These are phyloP conservation scores for Posidonia australis DNA, from an alignment of 106 monocot genomes.

Conservation along the genomic window DNA sequence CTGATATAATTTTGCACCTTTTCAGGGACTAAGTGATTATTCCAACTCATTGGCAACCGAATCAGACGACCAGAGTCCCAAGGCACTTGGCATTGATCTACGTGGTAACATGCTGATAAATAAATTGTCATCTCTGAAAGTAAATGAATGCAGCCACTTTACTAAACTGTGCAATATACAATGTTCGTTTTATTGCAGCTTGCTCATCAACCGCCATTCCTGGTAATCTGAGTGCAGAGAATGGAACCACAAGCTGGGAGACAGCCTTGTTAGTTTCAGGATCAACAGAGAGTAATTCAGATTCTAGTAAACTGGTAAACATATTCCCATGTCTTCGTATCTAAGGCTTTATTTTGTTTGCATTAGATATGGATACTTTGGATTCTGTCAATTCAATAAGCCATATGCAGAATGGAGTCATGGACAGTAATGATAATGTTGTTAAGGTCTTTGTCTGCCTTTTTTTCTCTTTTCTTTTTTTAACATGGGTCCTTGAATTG, in stretches of 20 bases:
- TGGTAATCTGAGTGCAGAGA: neutral
- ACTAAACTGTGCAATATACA: neutral
- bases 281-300: neutral
- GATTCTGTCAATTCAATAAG: neutral
- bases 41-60: neutral
- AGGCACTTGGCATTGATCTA: neutral
- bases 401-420: too few species aligned
- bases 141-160: neutral
- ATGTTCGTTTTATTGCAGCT: slow-evolving; percentile 3
- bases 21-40: neutral
- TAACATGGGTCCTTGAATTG: neutral
- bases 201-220: neutral
- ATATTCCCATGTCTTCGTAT: neutral
- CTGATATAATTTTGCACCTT: neutral
- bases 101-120: neutral
- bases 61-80: neutral
- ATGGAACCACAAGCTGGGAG: neutral
- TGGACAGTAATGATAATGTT: neutral
- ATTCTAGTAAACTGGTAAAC: slow-evolving; percentile 2
- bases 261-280: neutral
- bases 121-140: neutral
- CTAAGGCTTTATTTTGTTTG: neutral
- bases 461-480: neutral
- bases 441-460: neutral
- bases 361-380: too few species aligned